A percentile compares a stretch with the other conserved stretches of the same genome.
phyloP scores from a whole-genome alignment of 148 eudicot genomes.

The Selenicereus undatus region DNA sequence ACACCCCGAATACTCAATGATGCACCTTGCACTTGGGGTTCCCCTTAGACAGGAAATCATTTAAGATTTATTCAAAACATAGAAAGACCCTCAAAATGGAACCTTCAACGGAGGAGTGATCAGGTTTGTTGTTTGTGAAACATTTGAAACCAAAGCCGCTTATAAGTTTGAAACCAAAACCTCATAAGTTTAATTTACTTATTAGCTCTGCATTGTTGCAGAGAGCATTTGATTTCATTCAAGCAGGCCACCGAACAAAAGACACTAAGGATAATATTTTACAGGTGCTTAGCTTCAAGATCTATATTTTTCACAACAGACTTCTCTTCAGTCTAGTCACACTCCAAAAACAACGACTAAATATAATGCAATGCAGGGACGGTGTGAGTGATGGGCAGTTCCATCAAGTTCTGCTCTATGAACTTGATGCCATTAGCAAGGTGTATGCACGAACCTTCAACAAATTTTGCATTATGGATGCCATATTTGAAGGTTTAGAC shows the following conservation, averaged over 20 bases:
- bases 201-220: constrained; percentile 19
- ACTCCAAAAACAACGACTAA: background rate
- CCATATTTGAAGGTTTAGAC: too few relatives aligned
- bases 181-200: background rate
- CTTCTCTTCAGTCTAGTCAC: background rate
- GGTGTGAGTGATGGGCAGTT: constrained; percentile 96
- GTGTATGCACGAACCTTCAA: constrained; percentile 23
- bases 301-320: background rate
- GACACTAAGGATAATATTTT: constrained; percentile 47
- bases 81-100: constrained; percentile 71
- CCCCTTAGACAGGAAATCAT: constrained; percentile 83
- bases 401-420: constrained; percentile 76
- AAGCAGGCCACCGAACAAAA: constrained; percentile 52
- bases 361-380: constrained; percentile 44
- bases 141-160: too few relatives aligned
- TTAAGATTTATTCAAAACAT: constrained; percentile 71
- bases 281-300: constrained; percentile 27
- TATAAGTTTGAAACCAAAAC: background rate
- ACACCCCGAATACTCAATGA: too few relatives aligned
- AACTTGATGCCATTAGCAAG: constrained; percentile 92
- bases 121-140: constrained; percentile 34
- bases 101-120: constrained; percentile 76
- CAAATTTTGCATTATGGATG: background rate
- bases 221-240: constrained; percentile 48
- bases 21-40: too few relatives aligned